Evolutionary conservation across 805 yeast genomes (phyloP).

Genomic region (Myxozyma sirexii): DNA sequence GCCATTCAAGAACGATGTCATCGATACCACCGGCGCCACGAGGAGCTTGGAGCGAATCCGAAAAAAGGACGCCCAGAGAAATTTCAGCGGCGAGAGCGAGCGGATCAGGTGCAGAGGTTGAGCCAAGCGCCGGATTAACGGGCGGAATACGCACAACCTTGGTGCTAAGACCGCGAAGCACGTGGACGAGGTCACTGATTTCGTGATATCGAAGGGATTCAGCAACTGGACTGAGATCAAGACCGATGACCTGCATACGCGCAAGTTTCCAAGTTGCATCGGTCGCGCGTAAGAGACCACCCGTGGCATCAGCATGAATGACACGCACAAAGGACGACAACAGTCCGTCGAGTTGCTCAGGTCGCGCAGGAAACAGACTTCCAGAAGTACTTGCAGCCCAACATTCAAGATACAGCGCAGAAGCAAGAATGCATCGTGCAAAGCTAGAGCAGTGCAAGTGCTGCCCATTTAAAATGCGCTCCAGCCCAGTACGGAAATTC

Average conservation of each 20-base stretch:
- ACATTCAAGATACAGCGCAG: slow-evolving; percentile 38
- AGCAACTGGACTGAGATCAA: slow-evolving; percentile 15
- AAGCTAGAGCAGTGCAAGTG: slow-evolving; percentile 30
- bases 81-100: slow-evolving; percentile 27
- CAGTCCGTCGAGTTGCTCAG: slow-evolving; percentile 23
- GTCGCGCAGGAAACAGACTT: slow-evolving; percentile 7
- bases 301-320: slow-evolving; percentile 7
- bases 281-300: slow-evolving; percentile 14
- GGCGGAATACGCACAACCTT: slow-evolving; percentile 2
- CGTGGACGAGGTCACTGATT: slow-evolving; percentile 21
- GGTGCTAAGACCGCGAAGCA: slow-evolving; percentile 1
- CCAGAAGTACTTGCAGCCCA: slow-evolving; percentile 21
- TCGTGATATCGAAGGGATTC: slow-evolving; percentile 28
- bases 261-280: slow-evolving; percentile 28
- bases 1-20: slow-evolving; percentile 27
- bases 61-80: slow-evolving; percentile 21
- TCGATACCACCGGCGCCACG: slow-evolving; percentile 22
- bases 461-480: slow-evolving; percentile 22
- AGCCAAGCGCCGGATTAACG: not conserved
- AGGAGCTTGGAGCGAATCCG: not conserved
- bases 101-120: not conserved
- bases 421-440: slow-evolving; percentile 36
- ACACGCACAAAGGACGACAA: slow-evolving; percentile 14
- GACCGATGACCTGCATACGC: slow-evolving; percentile 12
- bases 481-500: slow-evolving; percentile 34